These are phyloP conservation scores for Crithidia fasciculata DNA, from an alignment of 208 protist genomes.

Conservation along the genomic window DNA sequence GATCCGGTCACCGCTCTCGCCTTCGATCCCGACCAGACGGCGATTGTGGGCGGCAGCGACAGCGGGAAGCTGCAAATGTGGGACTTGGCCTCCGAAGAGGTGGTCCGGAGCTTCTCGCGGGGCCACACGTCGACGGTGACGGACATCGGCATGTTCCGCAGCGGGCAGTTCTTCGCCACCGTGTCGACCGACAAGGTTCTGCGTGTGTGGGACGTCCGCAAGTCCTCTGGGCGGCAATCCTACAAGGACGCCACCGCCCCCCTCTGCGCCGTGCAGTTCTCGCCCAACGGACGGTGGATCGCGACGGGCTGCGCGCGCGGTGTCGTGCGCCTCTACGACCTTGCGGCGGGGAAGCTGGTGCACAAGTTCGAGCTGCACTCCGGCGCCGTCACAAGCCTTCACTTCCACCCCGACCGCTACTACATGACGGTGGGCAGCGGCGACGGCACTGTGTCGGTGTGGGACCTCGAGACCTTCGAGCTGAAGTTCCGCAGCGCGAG, in stretches of 20 bases:
- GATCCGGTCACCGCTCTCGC: conserved; percentile 67
- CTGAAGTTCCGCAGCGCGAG: conserved; percentile 55
- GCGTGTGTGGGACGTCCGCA: conserved; percentile 89
- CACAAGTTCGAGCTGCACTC: conserved; percentile 59
- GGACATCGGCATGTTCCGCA: conserved; percentile 60
- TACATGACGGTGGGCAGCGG: conserved; percentile 74
- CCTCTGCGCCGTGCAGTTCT: conserved; percentile 75
- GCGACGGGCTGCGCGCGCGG: conserved; percentile 78
- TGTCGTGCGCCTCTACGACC: conserved; percentile 77
- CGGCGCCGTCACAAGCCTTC: conserved; percentile 76
- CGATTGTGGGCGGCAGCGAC: conserved; percentile 66
- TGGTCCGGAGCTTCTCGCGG: conserved; percentile 59
- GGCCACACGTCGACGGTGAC: conserved; percentile 77
- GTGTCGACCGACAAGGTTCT: conserved; percentile 77
- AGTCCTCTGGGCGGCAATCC: conserved; percentile 66
- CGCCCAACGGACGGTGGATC: conserved; percentile 71
- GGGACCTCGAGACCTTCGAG: conserved; percentile 72
- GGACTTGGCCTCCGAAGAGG: conserved; percentile 67
- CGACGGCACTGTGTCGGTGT: conserved; percentile 79
- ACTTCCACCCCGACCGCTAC: conserved; percentile 81
- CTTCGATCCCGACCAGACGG: conserved; percentile 65
- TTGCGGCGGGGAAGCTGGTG: conserved; percentile 51
- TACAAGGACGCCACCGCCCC: conserved; percentile 68
- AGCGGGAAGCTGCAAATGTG: conserved; percentile 67
- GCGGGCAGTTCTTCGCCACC: conserved; percentile 69